phyloP scores from a whole-genome alignment of 1,284 basidiomycete genomes.

The Naganishia liquefaciens region DNA sequence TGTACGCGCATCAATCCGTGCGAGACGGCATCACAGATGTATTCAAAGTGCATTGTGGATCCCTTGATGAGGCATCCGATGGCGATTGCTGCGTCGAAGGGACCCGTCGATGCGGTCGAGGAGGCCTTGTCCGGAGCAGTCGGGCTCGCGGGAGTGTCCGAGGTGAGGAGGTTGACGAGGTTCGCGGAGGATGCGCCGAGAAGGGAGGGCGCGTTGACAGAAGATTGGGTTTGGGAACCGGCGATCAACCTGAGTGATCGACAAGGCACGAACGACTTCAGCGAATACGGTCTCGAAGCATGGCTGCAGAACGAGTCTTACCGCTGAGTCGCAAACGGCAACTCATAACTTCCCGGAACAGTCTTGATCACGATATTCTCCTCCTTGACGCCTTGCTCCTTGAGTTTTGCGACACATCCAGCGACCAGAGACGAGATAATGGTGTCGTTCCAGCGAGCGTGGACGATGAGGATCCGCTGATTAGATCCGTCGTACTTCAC shows the following conservation, averaged over 20 bases:
- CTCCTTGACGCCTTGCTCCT: constrained; percentile 80
- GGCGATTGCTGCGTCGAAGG: constrained; percentile 92
- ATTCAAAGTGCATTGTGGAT: constrained; percentile 96
- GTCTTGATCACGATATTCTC: constrained; percentile 86
- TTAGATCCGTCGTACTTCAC: constrained; percentile 70
- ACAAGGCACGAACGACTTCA: not conserved
- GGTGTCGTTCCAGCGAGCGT: constrained; percentile 86
- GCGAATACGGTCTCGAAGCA: not conserved
- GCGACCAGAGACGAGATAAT: constrained; percentile 80
- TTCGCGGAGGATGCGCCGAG: constrained; percentile 46
- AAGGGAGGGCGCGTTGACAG: constrained; percentile 51
- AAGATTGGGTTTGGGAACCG: constrained; percentile 49
- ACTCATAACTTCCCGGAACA: constrained; percentile 90
- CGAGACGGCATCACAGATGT: constrained; percentile 91
- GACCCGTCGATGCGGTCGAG: constrained; percentile 60
- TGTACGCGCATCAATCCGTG: constrained; percentile 92
- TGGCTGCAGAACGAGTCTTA: constrained; percentile 36
- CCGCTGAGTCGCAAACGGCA: constrained; percentile 84
- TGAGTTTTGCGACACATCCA: constrained; percentile 74
- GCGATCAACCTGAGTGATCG: constrained; percentile 46
- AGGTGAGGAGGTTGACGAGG: constrained; percentile 71
- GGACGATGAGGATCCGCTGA: constrained; percentile 83
- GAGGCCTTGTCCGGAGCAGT: constrained; percentile 56
- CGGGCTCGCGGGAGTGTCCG: constrained; percentile 57
- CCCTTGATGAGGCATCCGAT: constrained; percentile 98